Conservation (phyloP, 495 filamentous ascomycete genomes). For the Xanthoparmelia taractica region DNA sequence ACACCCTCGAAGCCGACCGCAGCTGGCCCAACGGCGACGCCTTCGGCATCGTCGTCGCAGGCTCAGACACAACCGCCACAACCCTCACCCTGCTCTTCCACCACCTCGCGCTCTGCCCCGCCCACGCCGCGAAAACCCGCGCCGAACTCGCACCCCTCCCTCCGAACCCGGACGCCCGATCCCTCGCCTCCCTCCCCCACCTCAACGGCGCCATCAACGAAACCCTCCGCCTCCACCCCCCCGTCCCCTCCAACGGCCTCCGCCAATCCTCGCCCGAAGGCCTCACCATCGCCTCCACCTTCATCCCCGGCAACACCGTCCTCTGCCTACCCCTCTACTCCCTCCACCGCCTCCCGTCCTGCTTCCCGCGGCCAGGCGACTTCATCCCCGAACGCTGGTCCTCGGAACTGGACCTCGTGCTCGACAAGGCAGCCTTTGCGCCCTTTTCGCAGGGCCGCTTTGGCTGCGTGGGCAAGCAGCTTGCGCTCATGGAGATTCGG, state of each 20-base stretch:
- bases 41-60: constrained; percentile 33
- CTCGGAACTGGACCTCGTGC: constrained; percentile 38
- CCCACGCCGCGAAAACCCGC: constrained; percentile 30
- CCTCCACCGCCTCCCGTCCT: constrained; percentile 29
- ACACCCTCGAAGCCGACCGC: constrained; percentile 19
- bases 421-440: constrained; percentile 40
- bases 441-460: constrained; percentile 42
- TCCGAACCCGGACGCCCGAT: not conserved
- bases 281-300: constrained; percentile 27
- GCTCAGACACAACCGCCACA: constrained; percentile 36
- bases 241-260: constrained; percentile 38
- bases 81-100: constrained; percentile 38
- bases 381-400: constrained; percentile 54
- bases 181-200: constrained; percentile 33
- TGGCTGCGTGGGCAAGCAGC: constrained; percentile 42
- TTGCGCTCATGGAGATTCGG: constrained; percentile 45
- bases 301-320: constrained; percentile 30
- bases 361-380: constrained; percentile 33
- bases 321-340: constrained; percentile 39
- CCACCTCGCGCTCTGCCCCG: constrained; percentile 33
- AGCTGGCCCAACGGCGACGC: constrained; percentile 29
- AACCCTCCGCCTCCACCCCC: constrained; percentile 47
- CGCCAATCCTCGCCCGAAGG: constrained; percentile 34
- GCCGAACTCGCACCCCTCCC: constrained; percentile 24
- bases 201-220: constrained; percentile 50